phyloP scores from a whole-genome alignment of 345 rosid genomes.

The Citrus inodora region DNA sequence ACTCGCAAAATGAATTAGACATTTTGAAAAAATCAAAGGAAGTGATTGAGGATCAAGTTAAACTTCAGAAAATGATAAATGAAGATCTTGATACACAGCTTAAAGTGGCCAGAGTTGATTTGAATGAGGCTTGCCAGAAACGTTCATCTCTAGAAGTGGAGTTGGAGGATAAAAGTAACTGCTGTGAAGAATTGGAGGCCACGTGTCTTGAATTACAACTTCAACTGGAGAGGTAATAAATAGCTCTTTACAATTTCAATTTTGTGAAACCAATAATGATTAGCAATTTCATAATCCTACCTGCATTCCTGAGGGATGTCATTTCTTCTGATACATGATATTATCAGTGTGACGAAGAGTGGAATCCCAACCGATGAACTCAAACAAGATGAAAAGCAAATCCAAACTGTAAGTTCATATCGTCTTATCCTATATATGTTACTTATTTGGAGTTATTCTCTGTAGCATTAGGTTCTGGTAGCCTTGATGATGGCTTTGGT shows the following conservation, averaged over 20 bases:
- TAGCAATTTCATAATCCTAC: not conserved
- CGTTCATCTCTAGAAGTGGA: slow-evolving; percentile 38
- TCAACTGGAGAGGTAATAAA: slow-evolving; percentile 50
- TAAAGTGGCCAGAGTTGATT: slow-evolving; percentile 30
- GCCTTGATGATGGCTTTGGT: not conserved
- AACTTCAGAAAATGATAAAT: slow-evolving; percentile 29
- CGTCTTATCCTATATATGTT: not conserved
- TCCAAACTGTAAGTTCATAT: slow-evolving; percentile 57
- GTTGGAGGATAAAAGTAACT: slow-evolving; percentile 35
- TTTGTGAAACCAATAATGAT: not conserved
- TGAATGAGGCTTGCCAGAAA: slow-evolving; percentile 32
- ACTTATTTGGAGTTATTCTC: not conserved
- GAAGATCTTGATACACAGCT: slow-evolving; percentile 39
- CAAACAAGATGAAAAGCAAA: slow-evolving; percentile 44
- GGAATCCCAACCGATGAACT: slow-evolving; percentile 29
- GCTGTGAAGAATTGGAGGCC: slow-evolving; percentile 48
- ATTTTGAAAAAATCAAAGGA: slow-evolving; percentile 30
- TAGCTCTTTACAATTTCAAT: not conserved
- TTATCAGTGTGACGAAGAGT: slow-evolving; percentile 48
- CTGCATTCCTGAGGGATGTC: slow-evolving; percentile 14
- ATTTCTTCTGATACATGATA: slow-evolving; percentile 13
- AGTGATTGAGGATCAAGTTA: slow-evolving; percentile 35
- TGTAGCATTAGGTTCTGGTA: not conserved
- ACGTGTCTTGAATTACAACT: slow-evolving; percentile 43
- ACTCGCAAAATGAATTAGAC: slow-evolving; percentile 38